These are phyloP conservation scores for Leccinum fuscescens DNA, from an alignment of 1,284 basidiomycete genomes.

Conservation along the genomic window DNA sequence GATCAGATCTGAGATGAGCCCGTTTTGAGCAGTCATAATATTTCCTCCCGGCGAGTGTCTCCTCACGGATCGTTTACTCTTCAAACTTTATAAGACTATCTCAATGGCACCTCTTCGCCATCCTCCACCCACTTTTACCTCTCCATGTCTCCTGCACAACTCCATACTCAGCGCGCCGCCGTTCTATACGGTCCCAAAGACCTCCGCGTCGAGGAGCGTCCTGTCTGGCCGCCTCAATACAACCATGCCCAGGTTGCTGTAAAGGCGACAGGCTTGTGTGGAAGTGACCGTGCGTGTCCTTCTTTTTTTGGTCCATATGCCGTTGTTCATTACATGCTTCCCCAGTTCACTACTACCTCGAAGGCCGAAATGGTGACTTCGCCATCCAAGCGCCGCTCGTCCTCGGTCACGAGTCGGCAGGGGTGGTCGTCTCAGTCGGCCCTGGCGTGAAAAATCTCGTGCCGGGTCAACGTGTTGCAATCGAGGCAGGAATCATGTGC, in stretches of 20 bases:
- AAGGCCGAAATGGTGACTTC: constrained; percentile 91
- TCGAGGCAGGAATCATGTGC: constrained; percentile 92
- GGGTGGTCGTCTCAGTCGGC: constrained; percentile 75
- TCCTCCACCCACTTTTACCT: constrained; percentile 22
- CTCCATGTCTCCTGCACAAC: constrained; percentile 57
- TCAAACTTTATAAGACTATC: constrained; percentile 35
- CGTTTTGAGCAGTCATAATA: constrained; percentile 20
- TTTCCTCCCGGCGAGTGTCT: constrained; percentile 25
- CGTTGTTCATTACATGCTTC: constrained; percentile 11
- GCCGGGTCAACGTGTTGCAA: constrained; percentile 88
- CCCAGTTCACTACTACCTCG: constrained; percentile 84
- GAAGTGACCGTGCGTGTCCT: constrained; percentile 74
- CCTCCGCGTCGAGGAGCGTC: constrained; percentile 68
- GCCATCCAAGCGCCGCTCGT: constrained; percentile 80
- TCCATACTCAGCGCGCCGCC: constrained; percentile 57
- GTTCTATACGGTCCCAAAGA: constrained; percentile 74
- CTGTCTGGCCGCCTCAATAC: constrained; percentile 62
- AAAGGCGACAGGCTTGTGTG: constrained; percentile 87
- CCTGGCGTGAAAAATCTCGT: constrained; percentile 62
- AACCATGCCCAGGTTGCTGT: constrained; percentile 75
- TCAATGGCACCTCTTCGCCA: constrained; percentile 26
- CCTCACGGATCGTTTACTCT: constrained; percentile 27
- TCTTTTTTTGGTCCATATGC: constrained; percentile 1
- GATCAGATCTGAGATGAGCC: constrained; percentile 19
- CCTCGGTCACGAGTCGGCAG: constrained; percentile 90